Percentiles rank a stretch among this genome's conserved stretches.
These are phyloP conservation scores for Cryptococcus hybrid DNA, from an alignment of 1,284 basidiomycete species.

Conservation along the genomic window DNA sequence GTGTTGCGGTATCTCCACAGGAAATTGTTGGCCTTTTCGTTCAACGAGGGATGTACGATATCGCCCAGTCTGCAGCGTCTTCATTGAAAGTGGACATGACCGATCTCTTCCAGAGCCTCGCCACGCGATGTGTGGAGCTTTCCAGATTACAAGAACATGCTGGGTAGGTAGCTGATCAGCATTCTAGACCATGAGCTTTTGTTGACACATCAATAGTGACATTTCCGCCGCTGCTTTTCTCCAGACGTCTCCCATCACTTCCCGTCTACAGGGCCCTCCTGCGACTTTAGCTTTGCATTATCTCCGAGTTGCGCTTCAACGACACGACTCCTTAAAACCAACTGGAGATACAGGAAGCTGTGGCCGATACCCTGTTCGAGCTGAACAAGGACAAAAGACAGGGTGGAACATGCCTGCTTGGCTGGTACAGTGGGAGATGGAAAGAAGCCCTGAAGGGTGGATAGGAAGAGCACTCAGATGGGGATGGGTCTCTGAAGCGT, in stretches of 20 bases:
- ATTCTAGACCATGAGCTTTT: slow-evolving; percentile 1
- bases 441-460: slow-evolving; percentile 35
- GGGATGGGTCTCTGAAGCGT: slow-evolving; percentile 74
- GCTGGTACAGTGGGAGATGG: slow-evolving; percentile 61
- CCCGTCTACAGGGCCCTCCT: slow-evolving; percentile 77
- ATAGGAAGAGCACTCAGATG: slow-evolving; percentile 57
- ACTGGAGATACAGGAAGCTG: slow-evolving; percentile 72
- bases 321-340: slow-evolving; percentile 68
- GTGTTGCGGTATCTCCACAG: slow-evolving; percentile 63
- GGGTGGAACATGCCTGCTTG: slow-evolving; percentile 65
- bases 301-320: slow-evolving; percentile 71
- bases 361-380: slow-evolving; percentile 71
- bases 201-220: slow-evolving; percentile 53
- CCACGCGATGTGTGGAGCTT: slow-evolving; percentile 74
- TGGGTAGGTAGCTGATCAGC: slow-evolving; percentile 43
- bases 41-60: slow-evolving; percentile 73
- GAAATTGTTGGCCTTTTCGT: slow-evolving; percentile 78
- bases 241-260: slow-evolving; percentile 66
- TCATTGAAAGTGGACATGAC: slow-evolving; percentile 81
- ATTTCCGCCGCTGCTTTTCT: slow-evolving; percentile 74
- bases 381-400: slow-evolving; percentile 56
- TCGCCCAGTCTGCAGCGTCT: slow-evolving; percentile 74
- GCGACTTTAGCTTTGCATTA: slow-evolving; percentile 85
- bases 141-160: slow-evolving; percentile 53
- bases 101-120: slow-evolving; percentile 75